Evolutionary conservation across 331 rosid species (phyloP), one percentile per base, ranked within the genome.

Genomic region (Rosa hybrid): DNA sequence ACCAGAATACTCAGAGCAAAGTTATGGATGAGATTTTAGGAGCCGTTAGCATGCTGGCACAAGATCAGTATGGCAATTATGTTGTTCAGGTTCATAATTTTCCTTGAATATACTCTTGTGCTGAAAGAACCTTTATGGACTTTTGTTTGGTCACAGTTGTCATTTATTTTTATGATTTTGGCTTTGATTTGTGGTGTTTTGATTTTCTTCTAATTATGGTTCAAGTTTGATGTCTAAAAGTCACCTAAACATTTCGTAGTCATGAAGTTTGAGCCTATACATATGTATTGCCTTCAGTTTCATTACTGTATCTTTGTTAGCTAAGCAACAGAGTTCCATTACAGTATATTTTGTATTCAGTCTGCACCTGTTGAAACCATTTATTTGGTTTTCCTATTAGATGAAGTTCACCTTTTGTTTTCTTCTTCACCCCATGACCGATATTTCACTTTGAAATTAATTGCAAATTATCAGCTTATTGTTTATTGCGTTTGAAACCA

Each of bases 61-160:
- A 94, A 79, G 97, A 94, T 87, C 98, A 94, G 89, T 94, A 95
- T 74, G 98, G 98, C 46, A 95, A 95, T 82, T 95, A 95, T 67
- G 98, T 95, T 27, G 98, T 95, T 75, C 98, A 95, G 98, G 98
- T 94, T 81, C 80, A 83, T 84, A 72, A 59, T 71, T 76, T 84
- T 54, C 73, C 49, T 77, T 75, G 16, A 23, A 39, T 72, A 68
- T 16, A 17, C 72, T 68, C 64, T 60, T 71, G 34, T 38, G 12
- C 23, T 56, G 38, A 30, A 63, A 30, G 0, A 12, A 23, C 38
- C 38, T 62, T 30, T 34, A 30, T 12, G 71, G 34, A 42, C 12
- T 65, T 27, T 20, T 9, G 21, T 23, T 76, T 17, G 46, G 30
- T 46, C 51, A 46, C 7, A 4, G 12, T 69, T 67, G 56, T 65